Evolutionary conservation across 371 early-diverging fungal species (phyloP), one percentile per base, ranked within the genome.

Genomic region (Paraphysoderma sedebokerense): DNA sequence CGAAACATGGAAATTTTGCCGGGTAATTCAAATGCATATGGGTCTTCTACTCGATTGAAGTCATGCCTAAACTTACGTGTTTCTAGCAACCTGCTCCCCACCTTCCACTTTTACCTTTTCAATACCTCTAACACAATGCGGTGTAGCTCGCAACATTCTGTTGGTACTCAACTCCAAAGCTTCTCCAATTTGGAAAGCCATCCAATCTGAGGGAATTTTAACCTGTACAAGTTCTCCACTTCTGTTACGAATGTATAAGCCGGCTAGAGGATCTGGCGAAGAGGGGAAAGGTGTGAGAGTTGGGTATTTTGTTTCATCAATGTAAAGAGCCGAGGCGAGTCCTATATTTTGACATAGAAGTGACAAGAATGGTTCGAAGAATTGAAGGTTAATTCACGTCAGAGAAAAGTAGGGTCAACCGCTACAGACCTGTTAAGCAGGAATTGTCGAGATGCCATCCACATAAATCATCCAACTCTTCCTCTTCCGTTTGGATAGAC

Each of bases 171-270:
- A 41, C 53, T 69, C 60, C 31, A 76, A 48, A 0, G 79, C 74
- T 52, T 73, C 74, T n/a, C 79, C 79, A 9, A 72, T 68, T 50
- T 78, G 78, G 65, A 78, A 75, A 7, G 76, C 77, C 12, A 76
- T 48, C 30, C 63, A 60, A 50, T 76, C 73, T 2, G 52, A 34
- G 7, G 79, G 79, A 42, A 78, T 74, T n/a, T 54, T 50, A 28
- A 69, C 68, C 49, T 63, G 49, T 23, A 64, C 59, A 23, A 68
- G 52, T 5, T 60, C 45, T 26, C 62, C 64, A 22, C 59, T 58
- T 34, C 70, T 67, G 40, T 50, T 63, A 23, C 66, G 55, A 50
- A 75, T 70, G 52, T 75, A 76, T 27, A 78, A 53, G 1, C 79
- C 76, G 5, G 70, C 62, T 13, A 49, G 50, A 8, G 48, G 40